A percentile compares a stretch with the other conserved stretches of the same genome.
These are phyloP conservation scores for Trametes villosa DNA, from an alignment of 768 basidiomycete species.

Conservation along the genomic window DNA sequence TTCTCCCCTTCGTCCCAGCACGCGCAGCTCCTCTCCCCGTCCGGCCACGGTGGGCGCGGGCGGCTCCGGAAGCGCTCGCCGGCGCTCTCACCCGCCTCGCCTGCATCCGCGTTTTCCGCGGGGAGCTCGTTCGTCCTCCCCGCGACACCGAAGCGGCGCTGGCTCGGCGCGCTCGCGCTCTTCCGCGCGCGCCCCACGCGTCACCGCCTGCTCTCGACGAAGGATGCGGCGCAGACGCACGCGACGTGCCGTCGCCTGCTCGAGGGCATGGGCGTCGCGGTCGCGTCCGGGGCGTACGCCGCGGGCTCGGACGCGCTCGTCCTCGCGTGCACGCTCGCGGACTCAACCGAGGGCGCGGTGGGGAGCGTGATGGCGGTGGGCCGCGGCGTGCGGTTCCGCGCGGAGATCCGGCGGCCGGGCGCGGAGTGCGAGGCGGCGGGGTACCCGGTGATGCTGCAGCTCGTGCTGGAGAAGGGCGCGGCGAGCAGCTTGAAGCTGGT, in stretches of 20 bases:
- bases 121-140: conserved; percentile 47
- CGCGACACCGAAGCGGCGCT: conserved; percentile 54
- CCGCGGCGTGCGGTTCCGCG: conserved; percentile 82
- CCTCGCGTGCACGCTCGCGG: conserved; percentile 79
- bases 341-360: conserved; percentile 50
- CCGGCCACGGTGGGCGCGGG: conserved; percentile 23
- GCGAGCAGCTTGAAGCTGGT: conserved; percentile 79
- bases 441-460: conserved; percentile 60
- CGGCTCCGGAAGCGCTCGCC: conserved; percentile 25
- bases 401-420: conserved; percentile 63
- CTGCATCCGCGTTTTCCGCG: conserved; percentile 45
- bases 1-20: conserved; percentile 38
- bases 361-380: conserved; percentile 50
- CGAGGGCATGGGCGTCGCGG: conserved; percentile 62
- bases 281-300: conserved; percentile 8
- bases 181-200: conserved; percentile 82
- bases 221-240: conserved; percentile 65
- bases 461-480: conserved; percentile 89
- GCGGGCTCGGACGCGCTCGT: conserved; percentile 54
- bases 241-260: conserved; percentile 77
- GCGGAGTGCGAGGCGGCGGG: conserved; percentile 47
- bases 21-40: conserved; percentile 62
- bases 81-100: conserved; percentile 48
- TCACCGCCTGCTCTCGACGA: conserved; percentile 59
- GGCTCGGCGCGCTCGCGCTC: conserved; percentile 86